Evolutionary conservation across 1,284 basidiomycete genomes (phyloP), one percentile per base, ranked within the genome.

Genomic region (Trametes versicolor): DNA sequence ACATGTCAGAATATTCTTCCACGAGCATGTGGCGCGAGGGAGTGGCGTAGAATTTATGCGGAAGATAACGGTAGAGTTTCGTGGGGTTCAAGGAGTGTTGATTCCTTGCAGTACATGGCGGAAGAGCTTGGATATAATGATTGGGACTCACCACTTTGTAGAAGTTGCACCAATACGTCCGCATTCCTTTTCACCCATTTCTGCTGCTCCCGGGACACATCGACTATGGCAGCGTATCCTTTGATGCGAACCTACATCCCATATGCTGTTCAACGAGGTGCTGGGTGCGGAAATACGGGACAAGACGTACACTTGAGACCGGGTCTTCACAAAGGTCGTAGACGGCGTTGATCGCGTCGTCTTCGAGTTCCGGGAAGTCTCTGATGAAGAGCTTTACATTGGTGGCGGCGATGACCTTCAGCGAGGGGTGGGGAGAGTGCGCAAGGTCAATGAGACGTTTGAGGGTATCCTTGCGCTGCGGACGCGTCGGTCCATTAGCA

Each of bases 251-350:
- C 87, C 90, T 92, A 59, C n/a, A 60, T 50, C 48, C 59, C 45
- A 36, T n/a, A 41, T 68, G 1, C 29, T 32, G 21, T 74, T 62
- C 68, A 64, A 23, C 27, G 61, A 25, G 6, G 2, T 10, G 23
- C 37, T 15, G n/a, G 13, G 51, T 60, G 15, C 2, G 39, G 2
- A 19, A n/a, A 21, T 15, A 27, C 37, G 21, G 13, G 47, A 41
- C 8, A 29, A 27, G 23, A 70, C 79, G 67, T 71, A 88, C 89
- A 70, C 79, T 78, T n/a, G 82, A 72, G 55, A 83, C 82, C 53
- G 84, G 83, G 77, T 92, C 90, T 74, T 92, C 90, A 72, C 90
- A 92, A 1, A 92, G 77, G 75, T 92, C 90, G 70, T 92, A 92
- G 25, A 92, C 83, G 23, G 88, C 87, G 69, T 92, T 89, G 71